These are phyloP conservation scores for Rostrohypoxylon terebratum DNA, from an alignment of 495 filamentous ascomycete genomes.

Conservation along the genomic window DNA sequence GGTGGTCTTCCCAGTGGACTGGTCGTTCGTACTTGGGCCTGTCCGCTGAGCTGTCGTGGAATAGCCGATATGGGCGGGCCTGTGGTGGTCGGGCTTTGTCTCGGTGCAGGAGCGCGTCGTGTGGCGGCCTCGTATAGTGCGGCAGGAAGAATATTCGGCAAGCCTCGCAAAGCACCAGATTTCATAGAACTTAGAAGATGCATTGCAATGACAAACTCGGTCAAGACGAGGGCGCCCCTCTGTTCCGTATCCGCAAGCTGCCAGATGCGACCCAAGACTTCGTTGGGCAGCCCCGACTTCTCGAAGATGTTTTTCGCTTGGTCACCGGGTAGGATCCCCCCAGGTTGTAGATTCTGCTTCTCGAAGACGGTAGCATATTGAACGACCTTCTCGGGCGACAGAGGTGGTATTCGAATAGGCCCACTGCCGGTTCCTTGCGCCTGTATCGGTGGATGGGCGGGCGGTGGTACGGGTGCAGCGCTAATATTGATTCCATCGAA, in stretches of 20 bases:
- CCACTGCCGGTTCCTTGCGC: conserved; percentile 73
- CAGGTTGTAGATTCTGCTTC: conserved; percentile 81
- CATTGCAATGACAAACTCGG: conserved; percentile 98
- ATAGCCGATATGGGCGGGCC: conserved; percentile 56
- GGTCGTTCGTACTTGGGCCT: conserved; percentile 66
- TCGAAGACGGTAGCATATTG: conserved; percentile 91
- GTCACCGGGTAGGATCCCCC: conserved; percentile 83
- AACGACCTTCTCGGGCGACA: conserved; percentile 87
- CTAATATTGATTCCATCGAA: conserved; percentile 78
- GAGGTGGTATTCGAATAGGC: conserved; percentile 87
- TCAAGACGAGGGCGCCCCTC: conserved; percentile 85
- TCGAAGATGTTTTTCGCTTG: conserved; percentile 95
- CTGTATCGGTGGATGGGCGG: conserved; percentile 68
- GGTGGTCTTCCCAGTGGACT: conserved; percentile 76
- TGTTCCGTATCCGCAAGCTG: conserved; percentile 92
- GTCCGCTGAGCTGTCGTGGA: conserved; percentile 61
- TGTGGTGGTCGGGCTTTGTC: conserved; percentile 53
- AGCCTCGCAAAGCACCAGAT: conserved; percentile 77
- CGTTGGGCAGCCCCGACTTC: conserved; percentile 88
- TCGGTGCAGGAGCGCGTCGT: conserved; percentile 64
- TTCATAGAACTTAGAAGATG: conserved; percentile 93
- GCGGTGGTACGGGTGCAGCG: conserved; percentile 48
- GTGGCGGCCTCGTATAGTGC: conserved; percentile 93
- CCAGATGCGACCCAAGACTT: conserved; percentile 93
- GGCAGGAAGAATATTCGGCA: conserved; percentile 85